Base-by-base conservation (phyloP, 257 asterid genomes). In the Anisodus tanguticus region DNA sequence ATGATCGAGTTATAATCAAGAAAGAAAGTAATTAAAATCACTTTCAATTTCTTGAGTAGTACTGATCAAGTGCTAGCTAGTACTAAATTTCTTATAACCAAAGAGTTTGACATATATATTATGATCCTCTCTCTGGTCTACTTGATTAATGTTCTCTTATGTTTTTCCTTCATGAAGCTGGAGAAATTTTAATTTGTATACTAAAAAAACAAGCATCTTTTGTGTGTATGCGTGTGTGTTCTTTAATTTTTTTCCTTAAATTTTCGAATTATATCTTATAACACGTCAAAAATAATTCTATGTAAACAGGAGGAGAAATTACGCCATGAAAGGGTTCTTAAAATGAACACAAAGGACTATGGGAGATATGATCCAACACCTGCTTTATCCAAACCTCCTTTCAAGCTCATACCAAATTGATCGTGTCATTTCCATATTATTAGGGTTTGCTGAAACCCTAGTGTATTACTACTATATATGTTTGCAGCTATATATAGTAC, bases 291-390 rank as follows among this genome's bases (percentile, higher is more conserved):
- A 12, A 16, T 26, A 19, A 71, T 79, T 37, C 6, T 57, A 79
- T 58, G 70, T 79, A 39, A 45, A 76, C 81, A 76, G 81, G 60
- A 31, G 43, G 67, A 84, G 17, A 58, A 78, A 51, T 49, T 72
- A 45, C 8, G 78, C 60, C 79, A 68, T 81, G 97, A 88, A 82
- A 93, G 99, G 84, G 64, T 90, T 62, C 91, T 95, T 3, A 87
- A 66, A 76, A 97, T 90, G 81, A 90, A 90, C 85, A 89, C 95
- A 54, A 91, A 88, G 77, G 98, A 95, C 82, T 95, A 95, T 81
- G 97, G 94, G 37, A 90, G 84, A 39, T 93, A 92, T 85, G 97
- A 94, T 90, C 97, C 97, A 80, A 31, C 98, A 1, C 98, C 98
- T 16, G 86, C 97, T 5, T 57, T 93, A 1, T 88, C 77, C 53